Evolutionary conservation across 192 early-diverging fungal genomes (phyloP).

Genomic region (Coemansia sp.): DNA sequence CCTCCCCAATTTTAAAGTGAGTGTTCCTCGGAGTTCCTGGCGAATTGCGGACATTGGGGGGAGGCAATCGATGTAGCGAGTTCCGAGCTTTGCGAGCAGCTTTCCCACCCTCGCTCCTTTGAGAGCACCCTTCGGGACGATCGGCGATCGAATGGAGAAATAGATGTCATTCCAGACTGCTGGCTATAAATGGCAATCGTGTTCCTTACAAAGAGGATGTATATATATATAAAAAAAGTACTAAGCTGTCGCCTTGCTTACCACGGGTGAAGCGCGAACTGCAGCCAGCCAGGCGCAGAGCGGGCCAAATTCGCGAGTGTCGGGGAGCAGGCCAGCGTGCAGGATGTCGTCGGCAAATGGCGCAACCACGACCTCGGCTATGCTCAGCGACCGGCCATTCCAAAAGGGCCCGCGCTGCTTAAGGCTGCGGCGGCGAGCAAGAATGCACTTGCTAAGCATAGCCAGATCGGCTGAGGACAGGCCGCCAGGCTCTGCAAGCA

Average conservation of each 20-base stretch:
- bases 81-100: neutral
- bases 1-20: neutral
- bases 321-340: slow-evolving; percentile 12
- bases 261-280: slow-evolving; percentile 4
- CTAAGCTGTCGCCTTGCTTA: neutral
- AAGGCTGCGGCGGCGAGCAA: slow-evolving; percentile 1
- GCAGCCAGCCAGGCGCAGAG: slow-evolving; percentile 29
- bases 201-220: no score
- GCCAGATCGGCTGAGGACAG: slow-evolving; percentile 8
- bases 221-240: no score
- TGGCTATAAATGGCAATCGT: no score
- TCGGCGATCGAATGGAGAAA: no score
- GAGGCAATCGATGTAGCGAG: neutral
- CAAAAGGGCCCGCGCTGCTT: slow-evolving; percentile 29
- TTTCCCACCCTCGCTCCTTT: no score
- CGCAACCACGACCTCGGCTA: slow-evolving; percentile 23
- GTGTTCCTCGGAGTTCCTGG: neutral
- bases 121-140: no score
- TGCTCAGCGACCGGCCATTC: slow-evolving; percentile 14
- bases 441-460: slow-evolving; percentile 20
- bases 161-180: no score
- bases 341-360: slow-evolving; percentile 25
- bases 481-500: neutral
- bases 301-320: slow-evolving; percentile 9
- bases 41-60: slow-evolving; percentile 1